Conservation (phyloP, 768 basidiomycete species). For the Mycena capillaripes region DNA sequence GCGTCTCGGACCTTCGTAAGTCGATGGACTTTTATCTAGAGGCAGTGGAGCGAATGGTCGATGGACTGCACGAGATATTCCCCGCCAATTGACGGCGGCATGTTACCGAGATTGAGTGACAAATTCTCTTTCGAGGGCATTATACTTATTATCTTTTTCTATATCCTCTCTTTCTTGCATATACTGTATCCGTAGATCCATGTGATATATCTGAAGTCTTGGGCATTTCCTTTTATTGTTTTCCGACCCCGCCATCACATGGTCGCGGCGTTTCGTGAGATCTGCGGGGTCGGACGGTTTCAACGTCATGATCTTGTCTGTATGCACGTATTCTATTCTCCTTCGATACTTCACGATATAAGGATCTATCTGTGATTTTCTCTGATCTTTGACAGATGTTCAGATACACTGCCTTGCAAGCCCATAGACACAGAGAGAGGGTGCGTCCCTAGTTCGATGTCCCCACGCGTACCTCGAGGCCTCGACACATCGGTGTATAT, state of each 20-base stretch:
- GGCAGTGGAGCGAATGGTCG: slow-evolving; percentile 18
- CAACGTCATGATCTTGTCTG: no score
- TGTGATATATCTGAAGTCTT: background rate
- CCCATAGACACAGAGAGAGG: no score
- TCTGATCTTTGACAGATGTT: no score
- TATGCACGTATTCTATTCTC: no score
- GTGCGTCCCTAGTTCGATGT: no score
- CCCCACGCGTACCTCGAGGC: no score
- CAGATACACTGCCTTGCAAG: no score
- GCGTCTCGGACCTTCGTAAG: background rate
- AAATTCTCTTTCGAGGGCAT: background rate
- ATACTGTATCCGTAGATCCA: slow-evolving; percentile 2
- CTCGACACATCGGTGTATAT: no score
- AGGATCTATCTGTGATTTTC: no score
- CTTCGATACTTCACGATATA: no score
- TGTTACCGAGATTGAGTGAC: background rate
- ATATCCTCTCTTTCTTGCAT: background rate
- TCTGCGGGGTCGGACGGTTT: no score
- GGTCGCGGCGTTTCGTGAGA: background rate
- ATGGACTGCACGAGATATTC: slow-evolving; percentile 32
- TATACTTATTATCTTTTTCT: background rate
- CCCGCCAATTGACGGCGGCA: background rate
- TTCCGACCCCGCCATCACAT: no score
- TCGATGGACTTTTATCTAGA: slow-evolving; percentile 18
- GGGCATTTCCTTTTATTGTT: background rate